Base-by-base conservation (phyloP, 2,329 filamentous ascomycete species). In the Pseudogymnoascus sp. region DNA sequence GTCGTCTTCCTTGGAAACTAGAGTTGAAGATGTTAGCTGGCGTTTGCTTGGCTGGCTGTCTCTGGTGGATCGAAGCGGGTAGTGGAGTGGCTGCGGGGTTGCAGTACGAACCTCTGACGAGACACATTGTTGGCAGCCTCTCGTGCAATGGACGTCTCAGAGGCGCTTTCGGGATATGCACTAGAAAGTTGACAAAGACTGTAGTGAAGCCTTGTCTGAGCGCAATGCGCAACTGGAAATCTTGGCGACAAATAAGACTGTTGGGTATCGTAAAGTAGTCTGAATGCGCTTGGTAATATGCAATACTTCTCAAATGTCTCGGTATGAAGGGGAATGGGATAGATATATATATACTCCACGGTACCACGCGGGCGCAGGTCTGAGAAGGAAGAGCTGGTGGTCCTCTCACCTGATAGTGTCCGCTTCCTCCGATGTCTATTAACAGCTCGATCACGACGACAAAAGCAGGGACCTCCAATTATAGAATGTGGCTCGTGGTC, bases 71-170 rank as follows among this genome's bases (percentile, higher is more conserved):
- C 35, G 58, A 10, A 29, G 58, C 58, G 38, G 33, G 58, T 16
- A 38, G 58, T 41, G 58, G 58, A 60, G 35, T 60, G 58, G 58
- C 38, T 31, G 58, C 38, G 58, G 58, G 58, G 58, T 38, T 16
- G 16, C 14, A 19, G 58, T 60, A 60, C 38, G 58, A 60, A 43
- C 49, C 49, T 55, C 29, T 55, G 49, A 55, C 49, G 49, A 55
- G 49, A 55, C 49, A 55, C 49, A 55, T 55, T 55, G 49, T 14
- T 55, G 49, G 49, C 49, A 35, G 29, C 29, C 49, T 55, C 49
- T 33, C 10, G 49, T n/a, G 29, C 29, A 55, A 2, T 55, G 29
- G 49, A 21, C 49, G 49, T 55, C 49, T 55, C 26, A 21, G 49
- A 55, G n/a, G 29, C 49, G 49, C 29, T 35, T 55, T 21, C 6